Conservation (phyloP, 768 basidiomycete genomes). For the Leucocoprinus leucothites region DNA sequence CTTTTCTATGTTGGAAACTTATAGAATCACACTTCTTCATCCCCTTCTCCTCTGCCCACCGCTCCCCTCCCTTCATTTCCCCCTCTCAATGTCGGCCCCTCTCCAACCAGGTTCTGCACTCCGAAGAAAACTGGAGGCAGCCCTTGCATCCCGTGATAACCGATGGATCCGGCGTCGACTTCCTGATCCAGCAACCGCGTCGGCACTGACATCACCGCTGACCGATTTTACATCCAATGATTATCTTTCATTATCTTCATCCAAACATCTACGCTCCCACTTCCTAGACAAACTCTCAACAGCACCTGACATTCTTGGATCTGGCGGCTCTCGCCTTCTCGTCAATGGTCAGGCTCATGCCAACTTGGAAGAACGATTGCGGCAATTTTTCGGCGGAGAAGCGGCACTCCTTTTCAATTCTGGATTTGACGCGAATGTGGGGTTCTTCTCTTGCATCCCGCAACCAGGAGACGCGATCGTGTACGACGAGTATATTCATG, state of each 20-base stretch:
- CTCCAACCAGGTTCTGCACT: constrained; percentile 20
- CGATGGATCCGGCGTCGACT: constrained; percentile 71
- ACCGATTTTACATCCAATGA: constrained; percentile 89
- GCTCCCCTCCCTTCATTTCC: background rate
- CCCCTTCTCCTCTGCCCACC: constrained; percentile 1
- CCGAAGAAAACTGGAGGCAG: constrained; percentile 38
- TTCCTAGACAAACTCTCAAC: constrained; percentile 54
- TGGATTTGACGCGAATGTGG: constrained; percentile 90
- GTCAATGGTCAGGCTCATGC: constrained; percentile 72
- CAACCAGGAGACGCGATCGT: constrained; percentile 74
- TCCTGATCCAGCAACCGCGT: constrained; percentile 42
- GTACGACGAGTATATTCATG: constrained; percentile 87
- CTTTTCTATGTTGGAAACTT: constrained; percentile 1
- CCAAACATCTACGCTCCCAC: constrained; percentile 46
- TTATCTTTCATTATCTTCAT: constrained; percentile 80
- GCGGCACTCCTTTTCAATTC: constrained; percentile 86
- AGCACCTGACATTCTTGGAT: constrained; percentile 69
- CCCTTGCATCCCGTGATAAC: constrained; percentile 61
- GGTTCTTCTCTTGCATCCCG: constrained; percentile 79
- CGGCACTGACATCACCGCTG: constrained; percentile 19
- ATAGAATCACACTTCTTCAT: background rate
- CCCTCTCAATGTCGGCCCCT: background rate
- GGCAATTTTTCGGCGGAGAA: constrained; percentile 54
- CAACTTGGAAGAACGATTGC: constrained; percentile 68
- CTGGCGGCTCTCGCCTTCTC: constrained; percentile 84